Conservation (phyloP, 2,329 filamentous ascomycete species). For the Stagonosporopsis rhizophila region DNA sequence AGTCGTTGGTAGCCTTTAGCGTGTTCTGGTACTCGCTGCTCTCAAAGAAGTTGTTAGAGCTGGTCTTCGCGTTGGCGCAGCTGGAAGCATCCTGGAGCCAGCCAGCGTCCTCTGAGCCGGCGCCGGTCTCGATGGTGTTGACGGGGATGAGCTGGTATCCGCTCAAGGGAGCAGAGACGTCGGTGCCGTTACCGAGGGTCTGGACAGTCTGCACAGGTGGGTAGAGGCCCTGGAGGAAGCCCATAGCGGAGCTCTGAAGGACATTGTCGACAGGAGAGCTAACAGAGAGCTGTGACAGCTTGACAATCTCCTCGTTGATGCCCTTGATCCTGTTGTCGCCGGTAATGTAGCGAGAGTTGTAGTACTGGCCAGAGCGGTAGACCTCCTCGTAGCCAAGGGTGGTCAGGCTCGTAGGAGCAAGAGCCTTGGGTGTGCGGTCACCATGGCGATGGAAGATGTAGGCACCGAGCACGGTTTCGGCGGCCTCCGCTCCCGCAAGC, state of each 20-base stretch:
- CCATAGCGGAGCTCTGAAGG: slow-evolving; percentile 78
- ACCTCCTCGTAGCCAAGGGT: slow-evolving; percentile 80
- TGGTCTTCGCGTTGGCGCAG: slow-evolving; percentile 63
- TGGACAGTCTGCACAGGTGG: slow-evolving; percentile 69
- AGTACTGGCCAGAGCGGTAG: slow-evolving; percentile 75
- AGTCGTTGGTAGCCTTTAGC: slow-evolving; percentile 57
- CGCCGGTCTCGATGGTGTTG: slow-evolving; percentile 64
- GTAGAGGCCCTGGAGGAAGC: slow-evolving; percentile 86
- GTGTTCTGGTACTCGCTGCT: slow-evolving; percentile 59
- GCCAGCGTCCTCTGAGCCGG: slow-evolving; percentile 63
- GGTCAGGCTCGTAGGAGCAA: slow-evolving; percentile 75
- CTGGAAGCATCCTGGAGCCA: slow-evolving; percentile 66
- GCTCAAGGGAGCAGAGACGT: slow-evolving; percentile 70
- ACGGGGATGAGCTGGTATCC: slow-evolving; percentile 88
- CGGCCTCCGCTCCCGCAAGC: slow-evolving; percentile 39
- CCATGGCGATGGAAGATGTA: slow-evolving; percentile 92
- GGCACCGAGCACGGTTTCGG: slow-evolving; percentile 77
- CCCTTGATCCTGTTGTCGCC: slow-evolving; percentile 68
- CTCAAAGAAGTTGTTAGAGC: slow-evolving; percentile 66
- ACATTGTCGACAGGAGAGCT: slow-evolving; percentile 77
- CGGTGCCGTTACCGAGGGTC: slow-evolving; percentile 74
- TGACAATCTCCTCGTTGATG: slow-evolving; percentile 71
- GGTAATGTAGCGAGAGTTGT: slow-evolving; percentile 76
- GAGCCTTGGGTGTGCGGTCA: slow-evolving; percentile 81
- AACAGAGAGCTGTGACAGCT: slow-evolving; percentile 73